phyloP scores from a whole-genome alignment of 305 asterid species.

The Salvia sclarea region DNA sequence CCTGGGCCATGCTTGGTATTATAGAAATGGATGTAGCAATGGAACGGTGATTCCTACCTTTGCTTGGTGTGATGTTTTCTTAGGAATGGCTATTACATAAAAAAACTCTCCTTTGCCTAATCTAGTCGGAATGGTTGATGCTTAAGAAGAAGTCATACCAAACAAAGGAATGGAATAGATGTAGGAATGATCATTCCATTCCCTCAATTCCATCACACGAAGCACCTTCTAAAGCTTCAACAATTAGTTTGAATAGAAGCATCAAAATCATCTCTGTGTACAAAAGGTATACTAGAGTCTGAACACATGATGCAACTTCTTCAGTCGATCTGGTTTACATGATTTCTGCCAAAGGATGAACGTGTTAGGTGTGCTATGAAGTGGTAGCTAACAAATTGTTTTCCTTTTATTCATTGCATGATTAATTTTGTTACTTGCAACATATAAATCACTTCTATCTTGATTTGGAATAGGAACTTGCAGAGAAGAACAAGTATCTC shows the following conservation, averaged over 20 bases:
- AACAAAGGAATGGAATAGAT: too few species aligned
- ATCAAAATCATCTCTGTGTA: background rate
- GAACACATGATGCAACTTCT: background rate
- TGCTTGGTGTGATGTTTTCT: too few species aligned
- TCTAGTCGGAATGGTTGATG: too few species aligned
- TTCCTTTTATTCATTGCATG: background rate
- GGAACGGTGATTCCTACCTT: too few species aligned
- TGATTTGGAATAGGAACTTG: slow-evolving; percentile 53
- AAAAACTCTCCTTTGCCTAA: too few species aligned
- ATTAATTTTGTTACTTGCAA: slow-evolving; percentile 11
- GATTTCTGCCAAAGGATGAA: background rate
- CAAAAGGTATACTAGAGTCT: background rate
- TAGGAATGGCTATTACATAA: too few species aligned
- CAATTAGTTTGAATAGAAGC: background rate
- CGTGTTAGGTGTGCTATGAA: background rate
- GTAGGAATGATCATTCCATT: too few species aligned
- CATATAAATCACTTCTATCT: background rate
- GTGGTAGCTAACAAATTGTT: background rate
- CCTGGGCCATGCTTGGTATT: too few species aligned
- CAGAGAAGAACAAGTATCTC: slow-evolving; percentile 58
- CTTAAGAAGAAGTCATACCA: too few species aligned
- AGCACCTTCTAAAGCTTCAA: background rate
- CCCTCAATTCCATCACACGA: too few species aligned
- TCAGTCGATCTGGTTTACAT: background rate
- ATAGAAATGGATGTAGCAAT: too few species aligned